Base-by-base conservation (phyloP, 257 asterid genomes). In the Solanum dulcamara region DNA sequence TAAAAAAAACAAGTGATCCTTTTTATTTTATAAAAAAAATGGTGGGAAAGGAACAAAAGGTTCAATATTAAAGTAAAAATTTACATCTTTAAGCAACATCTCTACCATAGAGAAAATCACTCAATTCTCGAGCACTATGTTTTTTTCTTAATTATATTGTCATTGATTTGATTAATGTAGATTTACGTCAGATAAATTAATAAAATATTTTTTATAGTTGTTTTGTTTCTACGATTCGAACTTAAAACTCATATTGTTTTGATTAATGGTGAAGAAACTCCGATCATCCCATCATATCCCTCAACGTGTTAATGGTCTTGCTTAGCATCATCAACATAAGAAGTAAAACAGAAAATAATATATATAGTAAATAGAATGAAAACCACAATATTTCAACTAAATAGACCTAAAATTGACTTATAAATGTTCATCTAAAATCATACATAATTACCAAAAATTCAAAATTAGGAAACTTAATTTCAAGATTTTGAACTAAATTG, bases 401-500 rank as follows among this genome's bases (percentile, higher is more conserved):
- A 38, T 72, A 74, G 15, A 42, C 37, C n/a, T 74, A 26, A 42
- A 74, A 42, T 24, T 74, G 59, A 74, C 57, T 74, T 13, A 42
- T 74, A 38, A 1, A 42, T 74, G 1, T 74, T 50, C 37, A 72
- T 12, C 53, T 72, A 72, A 51, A 51, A 72, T 42, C 32, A 42
- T 26, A 20, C 37, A n/a, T 74, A 62, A 62, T 26, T 62, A 42
- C 59, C 81, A 4, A 74, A 74, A 42, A 3, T 24, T 75, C 35
- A 44, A 72, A 75, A 14, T 75, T 30, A 42, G 37, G 14, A 75
- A 42, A 75, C 37, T 75, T 42, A 75, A 13, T 75, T 74, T 75
- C 81, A 75, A 75, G 57, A 75, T 24, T 22, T 75, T 75, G 82
- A 75, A 24, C 38, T 44, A 11, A 15, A 44, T 14, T 75, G 82